Conservation (phyloP, 2,329 filamentous ascomycete genomes). For the Trichoderma cornu-damae region DNA sequence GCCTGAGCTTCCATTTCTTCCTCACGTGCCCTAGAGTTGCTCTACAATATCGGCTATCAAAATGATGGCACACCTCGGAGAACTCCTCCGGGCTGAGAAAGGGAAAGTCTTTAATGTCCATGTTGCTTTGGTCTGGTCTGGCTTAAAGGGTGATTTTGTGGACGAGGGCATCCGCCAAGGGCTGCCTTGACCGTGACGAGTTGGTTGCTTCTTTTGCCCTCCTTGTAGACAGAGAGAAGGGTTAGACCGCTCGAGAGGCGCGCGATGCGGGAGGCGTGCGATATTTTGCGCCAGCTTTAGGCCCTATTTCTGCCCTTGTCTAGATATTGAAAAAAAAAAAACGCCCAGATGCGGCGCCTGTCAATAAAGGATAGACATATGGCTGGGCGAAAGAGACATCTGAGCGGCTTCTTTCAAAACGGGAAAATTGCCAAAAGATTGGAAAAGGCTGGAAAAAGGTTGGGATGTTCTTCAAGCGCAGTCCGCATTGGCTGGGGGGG, state of each 20-base stretch:
- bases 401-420: neutral
- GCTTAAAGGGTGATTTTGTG: too few relatives aligned
- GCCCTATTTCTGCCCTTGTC: neutral
- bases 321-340: neutral
- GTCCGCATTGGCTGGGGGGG: neutral
- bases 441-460: neutral
- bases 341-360: neutral
- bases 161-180: neutral
- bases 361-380: neutral
- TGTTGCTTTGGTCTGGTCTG: conserved; percentile 17
- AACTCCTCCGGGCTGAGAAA: conserved; percentile 59
- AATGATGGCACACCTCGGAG: conserved; percentile 56
- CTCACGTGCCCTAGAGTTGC: conserved; percentile 53
- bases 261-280: neutral
- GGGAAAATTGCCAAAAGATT: neutral
- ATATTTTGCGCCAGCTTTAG: too few relatives aligned
- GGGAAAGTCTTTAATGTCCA: conserved; percentile 53
- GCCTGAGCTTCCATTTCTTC: conserved; percentile 50
- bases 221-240: neutral
- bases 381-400: neutral
- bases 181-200: neutral
- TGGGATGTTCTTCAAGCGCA: neutral
- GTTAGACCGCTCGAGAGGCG: neutral
- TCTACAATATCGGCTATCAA: conserved; percentile 55
- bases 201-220: neutral